Conservation (phyloP, 2,329 filamentous ascomycete genomes). For the Fusarium nisikadoi region DNA sequence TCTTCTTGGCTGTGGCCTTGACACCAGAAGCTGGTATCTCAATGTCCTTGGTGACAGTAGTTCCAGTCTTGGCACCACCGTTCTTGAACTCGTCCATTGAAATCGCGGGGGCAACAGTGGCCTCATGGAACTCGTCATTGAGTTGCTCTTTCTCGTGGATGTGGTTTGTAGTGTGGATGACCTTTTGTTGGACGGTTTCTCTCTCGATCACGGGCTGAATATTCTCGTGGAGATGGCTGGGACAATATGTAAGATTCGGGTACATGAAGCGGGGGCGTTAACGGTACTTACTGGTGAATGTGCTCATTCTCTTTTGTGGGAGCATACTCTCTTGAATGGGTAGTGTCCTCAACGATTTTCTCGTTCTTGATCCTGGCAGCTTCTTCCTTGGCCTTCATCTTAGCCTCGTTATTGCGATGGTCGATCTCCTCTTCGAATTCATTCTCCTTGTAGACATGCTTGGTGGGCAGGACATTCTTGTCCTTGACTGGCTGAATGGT, state of each 20-base stretch:
- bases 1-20: background rate
- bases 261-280: rapidly evolving
- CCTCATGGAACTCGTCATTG: conserved; percentile 22
- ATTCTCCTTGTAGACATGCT: conserved; percentile 30
- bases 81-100: conserved; percentile 21
- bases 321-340: conserved; percentile 12
- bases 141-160: conserved; percentile 24
- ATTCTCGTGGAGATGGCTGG: conserved; percentile 23
- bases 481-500: conserved; percentile 30
- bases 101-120: conserved; percentile 10
- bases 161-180: conserved; percentile 21
- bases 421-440: conserved; percentile 24
- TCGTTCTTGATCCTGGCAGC: conserved; percentile 19
- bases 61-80: background rate
- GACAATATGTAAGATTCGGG: background rate
- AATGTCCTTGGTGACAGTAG: background rate
- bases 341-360: conserved; percentile 21
- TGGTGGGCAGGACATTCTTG: conserved; percentile 20
- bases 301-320: conserved; percentile 22
- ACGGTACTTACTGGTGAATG: conserved; percentile 12
- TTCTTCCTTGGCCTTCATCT: conserved; percentile 20
- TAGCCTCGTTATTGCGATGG: conserved; percentile 18
- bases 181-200: conserved; percentile 29
- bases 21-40: conserved; percentile 5
- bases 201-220: conserved; percentile 32